Base-by-base conservation (phyloP, 2,329 filamentous ascomycete genomes). In the Nigrospora sphaerica region DNA sequence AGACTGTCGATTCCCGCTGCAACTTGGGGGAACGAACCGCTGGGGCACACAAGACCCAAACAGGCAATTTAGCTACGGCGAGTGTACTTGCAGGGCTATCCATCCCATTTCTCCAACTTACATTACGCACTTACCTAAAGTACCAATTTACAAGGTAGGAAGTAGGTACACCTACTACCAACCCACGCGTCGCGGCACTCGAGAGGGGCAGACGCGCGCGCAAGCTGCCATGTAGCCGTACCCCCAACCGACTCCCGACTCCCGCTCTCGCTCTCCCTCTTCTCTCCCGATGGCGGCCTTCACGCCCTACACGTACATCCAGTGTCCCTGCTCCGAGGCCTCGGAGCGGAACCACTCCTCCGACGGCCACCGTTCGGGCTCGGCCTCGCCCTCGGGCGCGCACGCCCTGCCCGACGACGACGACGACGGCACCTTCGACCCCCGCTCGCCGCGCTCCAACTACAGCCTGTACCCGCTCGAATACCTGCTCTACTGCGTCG, bases 381-480 rank as follows among this genome's bases (percentile, higher is more conserved):
- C 38, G 18, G 46, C 55, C 10, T 54, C 56, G 16, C 49, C 56
- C 10, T 47, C 48, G 16, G 54, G 55, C 9, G 23, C 38, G 28
- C 13, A 34, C 31, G n/a, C 9, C 38, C 19, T 37, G 14, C 31
- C 43, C 28, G 43, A 45, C 6, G 57, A 69, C 4, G 70, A 78
- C 28, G 83, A 88, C 43, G 83, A 87, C 49, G 75, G 78, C 51
- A 85, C 88, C 4, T 95, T 98, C 65, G 87, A 98, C 62, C 90
- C 93, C 2, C 83, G 86, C 57, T 83, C 85, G 50, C 80, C 87
- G 14, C 84, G 91, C 34, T 87, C 93, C 48, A 93, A 90, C 64
- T 97, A 89, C 73, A 91, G 89, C 54, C 75, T 98, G 32, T 96
- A 92, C 61, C 92, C 93, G 1, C 82, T 96, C 39, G 92, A 97